phyloP scores from a whole-genome alignment of 306 rosid genomes.

The Canavalia ensiformis region DNA sequence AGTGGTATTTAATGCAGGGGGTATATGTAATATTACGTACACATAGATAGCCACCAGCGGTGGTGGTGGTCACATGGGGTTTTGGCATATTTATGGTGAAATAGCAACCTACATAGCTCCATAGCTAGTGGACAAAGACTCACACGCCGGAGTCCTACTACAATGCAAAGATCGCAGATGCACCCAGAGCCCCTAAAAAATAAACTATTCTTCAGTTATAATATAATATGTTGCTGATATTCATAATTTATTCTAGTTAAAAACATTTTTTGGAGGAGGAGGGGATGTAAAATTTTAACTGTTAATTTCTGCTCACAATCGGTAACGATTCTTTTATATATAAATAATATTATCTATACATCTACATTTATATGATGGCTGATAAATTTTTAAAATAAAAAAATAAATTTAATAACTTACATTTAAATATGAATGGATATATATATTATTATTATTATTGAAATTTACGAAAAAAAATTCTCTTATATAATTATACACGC shows the following conservation, averaged over 20 bases:
- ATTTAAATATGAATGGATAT: too few species aligned
- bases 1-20: constrained; percentile 39
- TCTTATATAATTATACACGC: not conserved
- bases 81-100: constrained; percentile 14
- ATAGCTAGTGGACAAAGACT: not conserved
- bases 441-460: too few species aligned
- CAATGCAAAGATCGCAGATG: not conserved
- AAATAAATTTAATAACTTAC: too few species aligned
- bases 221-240: not conserved
- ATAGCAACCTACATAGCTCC: not conserved
- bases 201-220: not conserved
- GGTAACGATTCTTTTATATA: too few species aligned
- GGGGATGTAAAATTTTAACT: not conserved
- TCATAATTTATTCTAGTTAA: not conserved
- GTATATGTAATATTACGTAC: not conserved
- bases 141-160: not conserved
- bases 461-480: too few species aligned
- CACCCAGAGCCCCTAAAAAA: not conserved
- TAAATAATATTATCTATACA: too few species aligned
- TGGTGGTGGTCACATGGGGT: constrained; percentile 38
- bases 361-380: too few species aligned
- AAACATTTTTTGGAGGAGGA: not conserved
- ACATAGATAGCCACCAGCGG: constrained; percentile 6
- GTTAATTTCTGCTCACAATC: not conserved
- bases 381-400: too few species aligned